Base-by-base conservation (phyloP, 2,329 filamentous ascomycete species). In the Sclerotinia borealis region DNA sequence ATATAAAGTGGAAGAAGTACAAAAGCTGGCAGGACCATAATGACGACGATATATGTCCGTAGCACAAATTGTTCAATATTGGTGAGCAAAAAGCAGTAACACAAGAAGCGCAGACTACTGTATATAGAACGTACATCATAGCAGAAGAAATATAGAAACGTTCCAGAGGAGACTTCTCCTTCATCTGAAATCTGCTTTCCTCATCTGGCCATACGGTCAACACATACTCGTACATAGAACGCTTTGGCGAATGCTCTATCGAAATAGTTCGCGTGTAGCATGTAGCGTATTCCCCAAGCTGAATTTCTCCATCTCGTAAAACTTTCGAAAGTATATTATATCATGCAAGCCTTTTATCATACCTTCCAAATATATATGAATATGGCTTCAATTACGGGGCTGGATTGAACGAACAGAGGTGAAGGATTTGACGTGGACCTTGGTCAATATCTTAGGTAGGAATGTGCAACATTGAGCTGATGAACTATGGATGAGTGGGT, bases 1-100 rank as follows among this genome's bases (percentile, higher is more conserved):
- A 71, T 45, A 27, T 71, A 69, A 31, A 69, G 64, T 6, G 68
- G 69, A 62, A 71, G 59, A 19, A 71, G 66, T 7, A 70, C 61
- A 25, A 66, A 65, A 47, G 64, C 65, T 48, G 51, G 41, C 5
- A 48, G 31, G 47, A 58, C 60, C 50, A 62, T 41, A 36, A 7
- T 62, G 50, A 19, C 25, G 49, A 43, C 2, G 41, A 31, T 3
- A 58, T 22, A n/a, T 54, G 29, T 34, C 8, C 31, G 31, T 37
- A 37, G 19, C n/a, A 27, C 43, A 13, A 29, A 37, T 59, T 59
- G 9, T n/a, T 29, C 27, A 27, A 37, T n/a, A 49, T 22, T 31
- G 34, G 15, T 37, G 43, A 50, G 25, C 11, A 22, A 22, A 59
- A 48, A 47, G 15, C 31, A 49, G 45, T 37, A 29, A 50, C n/a